A percentile compares a stretch with the other conserved stretches of the same genome.
phyloP scores from a whole-genome alignment of 352 stramenopile genomes.

The Blastocystis sp. region DNA sequence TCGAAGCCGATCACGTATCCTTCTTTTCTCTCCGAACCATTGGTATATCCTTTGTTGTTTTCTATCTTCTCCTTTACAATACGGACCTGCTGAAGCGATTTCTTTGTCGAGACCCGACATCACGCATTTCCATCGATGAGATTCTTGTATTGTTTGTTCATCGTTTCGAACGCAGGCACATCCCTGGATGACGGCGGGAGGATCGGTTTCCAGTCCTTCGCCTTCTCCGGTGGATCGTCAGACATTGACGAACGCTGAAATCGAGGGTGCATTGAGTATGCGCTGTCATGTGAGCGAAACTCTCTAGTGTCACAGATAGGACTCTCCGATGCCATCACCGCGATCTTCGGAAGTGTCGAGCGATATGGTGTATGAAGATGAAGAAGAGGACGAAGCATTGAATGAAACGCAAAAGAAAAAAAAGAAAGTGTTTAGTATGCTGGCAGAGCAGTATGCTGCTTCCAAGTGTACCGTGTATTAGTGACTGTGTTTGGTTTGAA shows the following conservation, averaged over 20 bases:
- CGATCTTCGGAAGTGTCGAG: background rate
- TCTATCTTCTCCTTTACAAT: conserved; percentile 71
- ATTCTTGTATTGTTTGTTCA: conserved; percentile 61
- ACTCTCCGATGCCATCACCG: background rate
- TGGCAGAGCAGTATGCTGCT: background rate
- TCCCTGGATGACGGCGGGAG: conserved; percentile 19
- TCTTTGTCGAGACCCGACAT: conserved; percentile 71
- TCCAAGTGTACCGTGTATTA: background rate
- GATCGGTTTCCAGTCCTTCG: background rate
- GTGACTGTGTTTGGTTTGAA: background rate
- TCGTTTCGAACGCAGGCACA: background rate
- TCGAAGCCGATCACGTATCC: conserved; percentile 21
- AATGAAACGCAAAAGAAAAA: background rate
- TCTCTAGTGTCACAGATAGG: background rate
- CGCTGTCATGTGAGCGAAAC: background rate
- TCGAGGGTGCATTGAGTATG: background rate
- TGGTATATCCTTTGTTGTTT: conserved; percentile 47
- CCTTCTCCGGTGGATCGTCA: background rate
- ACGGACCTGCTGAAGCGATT: conserved; percentile 76
- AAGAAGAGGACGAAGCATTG: conserved; percentile 3
- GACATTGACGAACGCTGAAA: background rate
- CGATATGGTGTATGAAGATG: background rate
- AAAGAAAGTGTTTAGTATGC: background rate
- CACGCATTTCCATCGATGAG: conserved; percentile 70
- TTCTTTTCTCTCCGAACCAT: background rate